Evolutionary conservation across 2,329 filamentous ascomycete species (phyloP).

Genomic region (Boeremia exigua): DNA sequence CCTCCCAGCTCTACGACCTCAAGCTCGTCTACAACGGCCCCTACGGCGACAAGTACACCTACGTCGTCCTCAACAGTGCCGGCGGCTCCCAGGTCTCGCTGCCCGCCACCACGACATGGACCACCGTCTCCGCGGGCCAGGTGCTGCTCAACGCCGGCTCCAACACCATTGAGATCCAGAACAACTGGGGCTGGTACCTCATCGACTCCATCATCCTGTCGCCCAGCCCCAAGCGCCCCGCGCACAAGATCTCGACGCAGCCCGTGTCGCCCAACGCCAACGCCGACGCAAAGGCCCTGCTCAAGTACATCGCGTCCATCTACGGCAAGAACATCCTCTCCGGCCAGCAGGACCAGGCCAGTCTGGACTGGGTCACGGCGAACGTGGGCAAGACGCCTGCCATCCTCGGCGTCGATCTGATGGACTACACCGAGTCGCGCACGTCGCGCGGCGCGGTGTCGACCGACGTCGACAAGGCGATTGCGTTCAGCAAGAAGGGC

Average conservation of each 20-base stretch:
- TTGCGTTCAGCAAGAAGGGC: conserved; percentile 51
- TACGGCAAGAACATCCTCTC: conserved; percentile 58
- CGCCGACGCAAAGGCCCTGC: conserved; percentile 48
- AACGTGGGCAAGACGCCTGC: conserved; percentile 58
- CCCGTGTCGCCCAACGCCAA: conserved; percentile 51
- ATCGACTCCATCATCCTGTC: conserved; percentile 54
- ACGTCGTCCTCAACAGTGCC: conserved; percentile 53
- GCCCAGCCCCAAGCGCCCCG: conserved; percentile 45
- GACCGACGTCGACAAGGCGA: conserved; percentile 56
- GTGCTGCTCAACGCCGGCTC: conserved; percentile 52
- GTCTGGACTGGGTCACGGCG: conserved; percentile 52
- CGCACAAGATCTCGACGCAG: conserved; percentile 49
- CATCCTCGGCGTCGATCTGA: conserved; percentile 55
- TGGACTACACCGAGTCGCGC: conserved; percentile 58
- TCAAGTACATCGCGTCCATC: conserved; percentile 52
- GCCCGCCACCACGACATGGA: conserved; percentile 49
- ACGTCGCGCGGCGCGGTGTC: conserved; percentile 52
- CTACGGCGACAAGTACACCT: conserved; percentile 55
- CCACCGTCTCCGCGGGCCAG: conserved; percentile 52
- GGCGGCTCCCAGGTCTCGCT: conserved; percentile 52
- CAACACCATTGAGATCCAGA: conserved; percentile 56
- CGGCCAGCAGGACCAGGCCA: conserved; percentile 56
- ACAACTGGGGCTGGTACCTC: conserved; percentile 59
- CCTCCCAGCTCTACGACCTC: conserved; percentile 53
- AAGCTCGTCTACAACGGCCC: conserved; percentile 54